Percentiles rank a stretch among this genome's conserved stretches.
phyloP scores from a whole-genome alignment of 306 rosid species.

The Coriaria nepalensis region DNA sequence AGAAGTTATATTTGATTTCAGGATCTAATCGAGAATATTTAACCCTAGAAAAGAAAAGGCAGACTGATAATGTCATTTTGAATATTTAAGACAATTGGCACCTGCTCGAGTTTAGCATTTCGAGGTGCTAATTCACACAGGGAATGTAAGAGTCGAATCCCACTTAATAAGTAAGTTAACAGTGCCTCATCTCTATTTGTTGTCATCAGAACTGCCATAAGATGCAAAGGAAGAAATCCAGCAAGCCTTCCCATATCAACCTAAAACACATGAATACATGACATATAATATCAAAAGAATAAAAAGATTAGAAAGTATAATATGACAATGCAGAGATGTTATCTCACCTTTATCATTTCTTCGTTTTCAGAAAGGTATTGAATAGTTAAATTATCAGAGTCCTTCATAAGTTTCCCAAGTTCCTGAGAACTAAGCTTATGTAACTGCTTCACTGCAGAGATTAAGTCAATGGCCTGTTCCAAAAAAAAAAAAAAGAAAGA shows the following conservation, averaged over 20 bases:
- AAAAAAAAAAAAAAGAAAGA: conserved; percentile 17
- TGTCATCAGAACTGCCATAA: conserved; percentile 45
- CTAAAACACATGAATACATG: conserved; percentile 29
- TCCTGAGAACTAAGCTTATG: conserved; percentile 53
- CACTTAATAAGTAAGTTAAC: conserved; percentile 54
- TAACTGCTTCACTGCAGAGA: conserved; percentile 54
- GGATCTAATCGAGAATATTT: not conserved
- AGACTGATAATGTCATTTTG: conserved; percentile 9
- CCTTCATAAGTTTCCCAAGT: conserved; percentile 53
- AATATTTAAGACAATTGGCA: conserved; percentile 14
- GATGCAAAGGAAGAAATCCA: conserved; percentile 72
- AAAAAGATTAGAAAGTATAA: not conserved
- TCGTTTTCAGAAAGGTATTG: conserved; percentile 38
- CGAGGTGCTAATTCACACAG: conserved; percentile 82
- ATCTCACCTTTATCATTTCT: conserved; percentile 40
- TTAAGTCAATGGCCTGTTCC: conserved; percentile 53
- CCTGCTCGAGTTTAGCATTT: conserved; percentile 81
- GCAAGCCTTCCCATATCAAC: conserved; percentile 80
- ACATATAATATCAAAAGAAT: conserved; percentile 11
- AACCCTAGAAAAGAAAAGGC: conserved; percentile 1
- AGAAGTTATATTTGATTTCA: conserved; percentile 1
- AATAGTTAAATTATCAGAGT: conserved; percentile 60
- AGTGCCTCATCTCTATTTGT: conserved; percentile 42
- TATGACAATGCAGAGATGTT: conserved; percentile 6
- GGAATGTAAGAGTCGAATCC: conserved; percentile 77